Evolutionary conservation across 116 monocot genomes (phyloP).

Genomic region (Papilionanthe hybrid): DNA sequence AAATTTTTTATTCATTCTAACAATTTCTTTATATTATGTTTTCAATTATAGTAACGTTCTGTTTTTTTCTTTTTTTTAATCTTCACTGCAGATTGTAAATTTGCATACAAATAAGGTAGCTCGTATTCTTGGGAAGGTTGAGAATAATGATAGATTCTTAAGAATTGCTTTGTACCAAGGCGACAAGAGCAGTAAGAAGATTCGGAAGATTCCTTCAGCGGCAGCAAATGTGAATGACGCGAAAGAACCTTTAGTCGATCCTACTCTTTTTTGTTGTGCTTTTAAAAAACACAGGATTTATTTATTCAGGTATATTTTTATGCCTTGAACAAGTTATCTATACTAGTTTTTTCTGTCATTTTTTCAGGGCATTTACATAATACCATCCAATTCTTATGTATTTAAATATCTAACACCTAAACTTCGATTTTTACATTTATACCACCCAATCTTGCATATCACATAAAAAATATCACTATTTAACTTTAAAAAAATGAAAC

Average conservation of each 20-base stretch:
- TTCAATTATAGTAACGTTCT: background rate
- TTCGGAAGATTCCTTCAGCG: constrained; percentile 62
- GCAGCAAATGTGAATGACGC: constrained; percentile 79
- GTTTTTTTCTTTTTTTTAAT: background rate
- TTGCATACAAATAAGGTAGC: constrained; percentile 96
- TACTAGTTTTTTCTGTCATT: background rate
- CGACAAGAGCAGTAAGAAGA: constrained; percentile 70
- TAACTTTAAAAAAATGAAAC: too few relatives aligned
- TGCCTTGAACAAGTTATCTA: background rate
- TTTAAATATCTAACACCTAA: too few relatives aligned
- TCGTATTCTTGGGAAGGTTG: constrained; percentile 93
- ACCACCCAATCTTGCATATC: too few relatives aligned
- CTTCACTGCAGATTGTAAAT: constrained; percentile 67
- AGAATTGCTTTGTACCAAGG: constrained; percentile 88
- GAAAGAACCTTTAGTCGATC: constrained; percentile 90
- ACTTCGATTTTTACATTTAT: too few relatives aligned
- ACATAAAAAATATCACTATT: too few relatives aligned
- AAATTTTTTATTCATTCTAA: background rate
- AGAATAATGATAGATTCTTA: constrained; percentile 94
- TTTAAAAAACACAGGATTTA: constrained; percentile 95
- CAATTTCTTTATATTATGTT: background rate
- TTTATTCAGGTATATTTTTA: constrained; percentile 66
- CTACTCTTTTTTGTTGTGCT: constrained; percentile 94
- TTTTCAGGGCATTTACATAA: background rate
- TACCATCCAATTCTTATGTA: too few relatives aligned